Conservation (phyloP, 1,139 yeast genomes). For the Blastobotrys ciferrii region DNA sequence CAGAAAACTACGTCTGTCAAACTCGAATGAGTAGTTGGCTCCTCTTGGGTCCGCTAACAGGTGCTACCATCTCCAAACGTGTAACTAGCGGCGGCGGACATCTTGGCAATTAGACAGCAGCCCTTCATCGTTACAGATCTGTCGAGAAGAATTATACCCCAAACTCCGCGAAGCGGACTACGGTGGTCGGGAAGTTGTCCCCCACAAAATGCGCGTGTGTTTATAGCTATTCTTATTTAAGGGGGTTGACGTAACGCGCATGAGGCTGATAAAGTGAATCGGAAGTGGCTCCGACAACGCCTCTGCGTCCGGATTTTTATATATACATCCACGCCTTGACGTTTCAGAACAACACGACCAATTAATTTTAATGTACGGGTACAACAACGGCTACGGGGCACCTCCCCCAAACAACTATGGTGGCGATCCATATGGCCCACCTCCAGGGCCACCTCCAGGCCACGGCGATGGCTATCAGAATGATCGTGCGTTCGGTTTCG, state of each 20-base stretch:
- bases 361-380: constrained; percentile 9
- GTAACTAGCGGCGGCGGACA: too few relatives aligned
- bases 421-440: constrained; percentile 9
- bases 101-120: too few relatives aligned
- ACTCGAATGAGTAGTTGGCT: too few relatives aligned
- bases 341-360: background rate
- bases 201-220: too few relatives aligned
- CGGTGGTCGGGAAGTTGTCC: too few relatives aligned
- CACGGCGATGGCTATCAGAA: constrained; percentile 8
- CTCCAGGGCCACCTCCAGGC: constrained; percentile 10
- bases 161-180: too few relatives aligned
- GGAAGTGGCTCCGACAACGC: background rate
- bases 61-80: too few relatives aligned
- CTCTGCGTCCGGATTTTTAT: background rate
- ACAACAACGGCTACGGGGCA: constrained; percentile 8
- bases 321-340: background rate
- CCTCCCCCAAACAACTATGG: constrained; percentile 10
- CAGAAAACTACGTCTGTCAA: too few relatives aligned
- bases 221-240: too few relatives aligned
- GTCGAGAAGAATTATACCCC: too few relatives aligned
- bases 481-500: background rate
- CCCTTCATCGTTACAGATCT: too few relatives aligned
- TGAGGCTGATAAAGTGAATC: background rate
- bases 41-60: too few relatives aligned
- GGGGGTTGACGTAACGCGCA: background rate